Percentiles rank a stretch among this genome's conserved stretches.
Conservation (phyloP, 768 basidiomycete species). For the Russula foetens region DNA sequence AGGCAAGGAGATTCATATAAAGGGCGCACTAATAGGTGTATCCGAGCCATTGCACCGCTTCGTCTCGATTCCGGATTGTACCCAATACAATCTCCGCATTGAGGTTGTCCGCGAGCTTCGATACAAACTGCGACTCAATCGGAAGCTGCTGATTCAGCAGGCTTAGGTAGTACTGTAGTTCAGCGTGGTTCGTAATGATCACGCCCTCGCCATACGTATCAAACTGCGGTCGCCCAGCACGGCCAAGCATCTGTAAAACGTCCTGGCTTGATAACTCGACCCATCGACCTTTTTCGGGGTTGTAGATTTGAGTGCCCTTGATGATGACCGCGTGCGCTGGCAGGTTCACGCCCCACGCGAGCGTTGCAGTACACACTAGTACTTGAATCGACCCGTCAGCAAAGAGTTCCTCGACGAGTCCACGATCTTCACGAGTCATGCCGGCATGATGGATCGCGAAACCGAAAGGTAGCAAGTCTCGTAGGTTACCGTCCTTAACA, state of each 20-base stretch:
- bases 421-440: conserved; percentile 87
- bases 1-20: conserved; percentile 1
- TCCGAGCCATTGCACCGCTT: conserved; percentile 95
- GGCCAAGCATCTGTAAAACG: conserved; percentile 96
- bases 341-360: conserved; percentile 99
- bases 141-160: conserved; percentile 96
- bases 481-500: conserved; percentile 74
- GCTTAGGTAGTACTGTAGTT: conserved; percentile 94
- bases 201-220: conserved; percentile 97
- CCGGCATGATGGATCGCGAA: conserved; percentile 98
- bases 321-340: conserved; percentile 98
- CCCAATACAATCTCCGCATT: conserved; percentile 97
- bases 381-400: conserved; percentile 89
- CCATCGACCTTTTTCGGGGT: conserved; percentile 98
- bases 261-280: conserved; percentile 93
- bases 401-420: conserved; percentile 90
- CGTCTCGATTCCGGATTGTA: conserved; percentile 89
- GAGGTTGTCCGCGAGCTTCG: conserved; percentile 87
- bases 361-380: conserved; percentile 92
- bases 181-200: conserved; percentile 96
- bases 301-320: conserved; percentile 99
- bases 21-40: conserved; percentile 67
- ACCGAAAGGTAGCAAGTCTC: conserved; percentile 90
- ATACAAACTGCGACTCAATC: conserved; percentile 92
- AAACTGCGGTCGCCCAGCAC: conserved; percentile 94